Evolutionary conservation across 768 basidiomycete genomes (phyloP).

Genomic region (Termitomyces bulborhizus): DNA sequence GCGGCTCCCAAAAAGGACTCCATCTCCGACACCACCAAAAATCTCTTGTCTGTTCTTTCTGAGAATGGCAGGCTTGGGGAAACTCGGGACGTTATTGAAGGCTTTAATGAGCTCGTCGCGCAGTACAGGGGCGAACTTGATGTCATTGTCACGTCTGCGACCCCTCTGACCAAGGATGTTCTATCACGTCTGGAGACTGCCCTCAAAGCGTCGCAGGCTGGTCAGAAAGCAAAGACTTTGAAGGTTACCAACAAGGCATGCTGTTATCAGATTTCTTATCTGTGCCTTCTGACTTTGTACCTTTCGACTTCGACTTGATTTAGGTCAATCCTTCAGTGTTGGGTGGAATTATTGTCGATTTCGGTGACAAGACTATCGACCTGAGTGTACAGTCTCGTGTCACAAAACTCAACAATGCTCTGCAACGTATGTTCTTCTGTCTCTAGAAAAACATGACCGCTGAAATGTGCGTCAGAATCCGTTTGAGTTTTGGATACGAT

Average conservation of each 20-base stretch:
- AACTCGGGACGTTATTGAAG: constrained; percentile 80
- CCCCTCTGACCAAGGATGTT: constrained; percentile 72
- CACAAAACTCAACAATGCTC: constrained; percentile 86
- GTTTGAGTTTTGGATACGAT: constrained; percentile 22
- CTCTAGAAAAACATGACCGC: background rate
- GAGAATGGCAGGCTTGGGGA: constrained; percentile 91
- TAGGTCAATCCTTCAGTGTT: constrained; percentile 90
- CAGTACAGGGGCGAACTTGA: constrained; percentile 91
- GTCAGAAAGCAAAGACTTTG: constrained; percentile 79
- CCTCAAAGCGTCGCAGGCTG: constrained; percentile 82
- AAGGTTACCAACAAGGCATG: constrained; percentile 89
- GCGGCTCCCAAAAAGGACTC: constrained; percentile 61
- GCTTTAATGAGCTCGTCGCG: constrained; percentile 85
- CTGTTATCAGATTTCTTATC: background rate
- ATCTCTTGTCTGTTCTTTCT: constrained; percentile 83
- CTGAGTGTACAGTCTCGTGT: constrained; percentile 91
- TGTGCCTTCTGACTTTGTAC: background rate
- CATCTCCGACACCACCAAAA: constrained; percentile 85
- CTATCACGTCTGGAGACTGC: constrained; percentile 75
- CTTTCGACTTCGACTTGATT: background rate
- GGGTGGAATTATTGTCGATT: constrained; percentile 92
- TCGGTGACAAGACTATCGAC: constrained; percentile 98
- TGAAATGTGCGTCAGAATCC: constrained; percentile 24
- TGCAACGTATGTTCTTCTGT: constrained; percentile 59
- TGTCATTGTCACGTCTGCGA: constrained; percentile 85